phyloP scores from a whole-genome alignment of 108 stramenopile species.

The Skeletonema tropicum region DNA sequence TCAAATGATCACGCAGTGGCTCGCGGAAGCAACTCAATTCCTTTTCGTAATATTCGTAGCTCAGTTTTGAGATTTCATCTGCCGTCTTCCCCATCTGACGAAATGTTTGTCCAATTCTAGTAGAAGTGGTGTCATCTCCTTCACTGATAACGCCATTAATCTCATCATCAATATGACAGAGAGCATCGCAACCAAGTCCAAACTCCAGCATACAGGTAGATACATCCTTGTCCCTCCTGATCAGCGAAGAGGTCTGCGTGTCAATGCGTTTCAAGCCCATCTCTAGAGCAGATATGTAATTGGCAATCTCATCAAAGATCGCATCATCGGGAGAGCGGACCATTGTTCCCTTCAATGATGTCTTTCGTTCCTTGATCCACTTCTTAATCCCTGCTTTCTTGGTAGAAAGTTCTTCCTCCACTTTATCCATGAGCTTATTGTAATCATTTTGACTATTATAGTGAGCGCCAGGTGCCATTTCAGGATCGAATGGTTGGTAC shows the following conservation, averaged over 20 bases:
- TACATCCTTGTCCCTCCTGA: conserved; percentile 12
- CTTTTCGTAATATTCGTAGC: conserved; percentile 60
- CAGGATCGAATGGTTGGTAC: neutral
- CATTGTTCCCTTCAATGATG: conserved; percentile 27
- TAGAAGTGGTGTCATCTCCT: conserved; percentile 34
- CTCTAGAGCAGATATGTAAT: conserved; percentile 50
- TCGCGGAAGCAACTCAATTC: conserved; percentile 71
- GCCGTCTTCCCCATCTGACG: conserved; percentile 46
- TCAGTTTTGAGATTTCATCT: conserved; percentile 52
- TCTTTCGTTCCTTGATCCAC: conserved; percentile 53
- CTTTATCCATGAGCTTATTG: conserved; percentile 21
- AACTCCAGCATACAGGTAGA: conserved; percentile 49
- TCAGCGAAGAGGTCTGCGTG: conserved; percentile 37
- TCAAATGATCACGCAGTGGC: conserved; percentile 74
- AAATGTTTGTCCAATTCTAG: conserved; percentile 48
- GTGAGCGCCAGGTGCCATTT: conserved; percentile 10
- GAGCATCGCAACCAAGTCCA: conserved; percentile 51
- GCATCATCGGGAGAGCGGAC: conserved; percentile 41
- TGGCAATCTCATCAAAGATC: conserved; percentile 43
- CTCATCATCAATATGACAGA: conserved; percentile 51
- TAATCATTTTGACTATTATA: conserved; percentile 17
- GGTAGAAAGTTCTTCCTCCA: conserved; percentile 18
- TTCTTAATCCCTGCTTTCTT: conserved; percentile 41
- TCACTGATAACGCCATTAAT: conserved; percentile 50
- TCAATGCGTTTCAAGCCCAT: conserved; percentile 34